Evolutionary conservation across 2,329 filamentous ascomycete genomes (phyloP).

Genomic region (Arthrobotrys megalospora): DNA sequence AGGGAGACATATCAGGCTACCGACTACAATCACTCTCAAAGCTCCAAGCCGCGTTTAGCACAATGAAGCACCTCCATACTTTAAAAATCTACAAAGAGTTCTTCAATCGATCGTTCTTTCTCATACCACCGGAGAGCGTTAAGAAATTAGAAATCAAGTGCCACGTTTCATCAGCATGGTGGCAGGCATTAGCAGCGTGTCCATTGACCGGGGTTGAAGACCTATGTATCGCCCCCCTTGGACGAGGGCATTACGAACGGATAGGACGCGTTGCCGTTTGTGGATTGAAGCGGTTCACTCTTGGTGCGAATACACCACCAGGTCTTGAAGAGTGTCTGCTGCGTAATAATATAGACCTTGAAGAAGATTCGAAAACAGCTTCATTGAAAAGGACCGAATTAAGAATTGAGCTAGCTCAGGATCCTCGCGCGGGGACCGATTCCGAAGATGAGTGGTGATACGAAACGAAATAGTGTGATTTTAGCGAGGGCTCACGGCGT

Average conservation of each 20-base stretch:
- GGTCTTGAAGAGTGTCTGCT: neutral
- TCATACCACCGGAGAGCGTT: neutral
- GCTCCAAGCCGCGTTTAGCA: neutral
- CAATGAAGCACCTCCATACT: neutral
- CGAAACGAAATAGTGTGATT: no score
- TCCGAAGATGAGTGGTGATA: no score
- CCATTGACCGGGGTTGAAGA: neutral
- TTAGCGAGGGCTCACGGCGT: no score
- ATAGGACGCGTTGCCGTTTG: neutral
- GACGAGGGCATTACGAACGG: no score
- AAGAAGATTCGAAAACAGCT: neutral
- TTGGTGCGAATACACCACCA: neutral
- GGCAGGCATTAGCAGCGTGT: neutral
- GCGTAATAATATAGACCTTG: neutral
- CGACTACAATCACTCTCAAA: neutral
- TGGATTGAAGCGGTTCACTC: neutral
- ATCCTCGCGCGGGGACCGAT: no score
- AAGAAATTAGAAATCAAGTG: neutral
- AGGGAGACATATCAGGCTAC: neutral
- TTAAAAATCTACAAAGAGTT: neutral
- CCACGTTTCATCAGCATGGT: neutral
- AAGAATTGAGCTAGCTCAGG: neutral
- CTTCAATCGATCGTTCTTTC: neutral
- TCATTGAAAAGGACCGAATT: no score
- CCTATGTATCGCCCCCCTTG: neutral